A percentile compares a stretch with the other conserved stretches of the same genome.
phyloP scores from a whole-genome alignment of 345 rosid species.

The Rhodomyrtus tomentosa region DNA sequence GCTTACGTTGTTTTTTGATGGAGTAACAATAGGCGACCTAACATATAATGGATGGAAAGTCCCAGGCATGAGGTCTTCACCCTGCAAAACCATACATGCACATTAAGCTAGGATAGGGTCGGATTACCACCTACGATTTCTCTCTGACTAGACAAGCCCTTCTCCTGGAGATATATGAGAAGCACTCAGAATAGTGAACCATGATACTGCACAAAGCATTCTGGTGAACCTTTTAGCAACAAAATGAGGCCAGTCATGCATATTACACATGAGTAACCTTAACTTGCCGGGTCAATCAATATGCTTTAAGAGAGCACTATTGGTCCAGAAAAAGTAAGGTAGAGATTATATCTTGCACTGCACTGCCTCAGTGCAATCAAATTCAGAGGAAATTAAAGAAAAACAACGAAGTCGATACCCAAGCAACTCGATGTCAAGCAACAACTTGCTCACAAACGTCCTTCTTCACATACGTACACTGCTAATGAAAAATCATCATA shows the following conservation, averaged over 20 bases:
- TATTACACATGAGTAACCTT: background rate
- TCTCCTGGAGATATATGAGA: background rate
- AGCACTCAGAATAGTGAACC: background rate
- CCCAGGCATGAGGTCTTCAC: constrained; percentile 22
- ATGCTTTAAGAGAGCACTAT: background rate
- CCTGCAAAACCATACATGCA: constrained; percentile 21
- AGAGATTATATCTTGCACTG: background rate
- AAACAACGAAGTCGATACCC: background rate
- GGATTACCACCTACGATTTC: background rate
- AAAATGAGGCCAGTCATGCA: background rate
- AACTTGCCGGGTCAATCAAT: background rate
- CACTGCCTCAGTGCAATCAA: background rate
- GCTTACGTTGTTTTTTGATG: constrained; percentile 54
- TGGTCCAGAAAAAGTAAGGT: background rate
- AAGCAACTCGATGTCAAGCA: background rate
- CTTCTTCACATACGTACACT: background rate
- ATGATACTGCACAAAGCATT: background rate
- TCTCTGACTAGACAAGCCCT: background rate
- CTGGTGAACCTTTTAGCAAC: background rate
- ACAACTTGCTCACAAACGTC: background rate
- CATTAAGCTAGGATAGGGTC: background rate
- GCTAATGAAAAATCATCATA: background rate
- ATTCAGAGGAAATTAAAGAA: background rate
- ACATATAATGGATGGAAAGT: constrained; percentile 26
- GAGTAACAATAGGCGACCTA: constrained; percentile 25